Evolutionary conservation across 495 filamentous ascomycete genomes (phyloP), one percentile per base, ranked within the genome.

Genomic region (Ascodesmis nigricans): DNA sequence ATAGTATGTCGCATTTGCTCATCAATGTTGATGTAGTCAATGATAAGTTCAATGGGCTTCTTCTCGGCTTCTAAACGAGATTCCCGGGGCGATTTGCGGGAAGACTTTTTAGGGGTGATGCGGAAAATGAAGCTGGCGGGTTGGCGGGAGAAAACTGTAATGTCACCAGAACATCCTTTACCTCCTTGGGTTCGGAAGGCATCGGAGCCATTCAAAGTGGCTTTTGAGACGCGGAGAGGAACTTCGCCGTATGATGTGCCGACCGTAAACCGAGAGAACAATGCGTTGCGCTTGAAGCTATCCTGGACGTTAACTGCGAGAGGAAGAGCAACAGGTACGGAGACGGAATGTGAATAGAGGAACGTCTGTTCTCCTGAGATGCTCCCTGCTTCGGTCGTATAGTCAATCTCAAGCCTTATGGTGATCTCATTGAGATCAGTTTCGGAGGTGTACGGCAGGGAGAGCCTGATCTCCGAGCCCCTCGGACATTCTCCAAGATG

Each of bases 241-340:
- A 74, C 67, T 33, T 48, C 48, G 11, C 65, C 46, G 38, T 58
- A 75, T 2, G 80, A 72, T 3, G 83, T 76, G 19, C 75, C 77
- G 25, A 97, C 69, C 10, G 75, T 87, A 50, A 97, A 95, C 31
- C 72, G 71, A 0, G 84, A 92, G 45, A 84, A 87, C 0, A 95
- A 63, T 1, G 70, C 60, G 19, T 71, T 56, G 33, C 77, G 65
- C 52, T 90, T 90, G 63, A 99, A 99, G 23, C 80, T 69, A 44
- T 99, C 90, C 45, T 93, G 81, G 24, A 99, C 84, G 42, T 95
- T 93, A 40, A 99, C 84, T 11, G 81, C 81, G 24, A 99, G 65
- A 0, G 79, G 78, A 7, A 95, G 59, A 11, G 67, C 57, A 4
- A 78, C 73, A 1, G 70, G 65, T 16, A 80, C 58, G n/a, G 64